Evolutionary conservation across 164 flowering plant genomes (phyloP), one percentile per base, ranked within the genome.

Genomic region (Cinnamomum chago): DNA sequence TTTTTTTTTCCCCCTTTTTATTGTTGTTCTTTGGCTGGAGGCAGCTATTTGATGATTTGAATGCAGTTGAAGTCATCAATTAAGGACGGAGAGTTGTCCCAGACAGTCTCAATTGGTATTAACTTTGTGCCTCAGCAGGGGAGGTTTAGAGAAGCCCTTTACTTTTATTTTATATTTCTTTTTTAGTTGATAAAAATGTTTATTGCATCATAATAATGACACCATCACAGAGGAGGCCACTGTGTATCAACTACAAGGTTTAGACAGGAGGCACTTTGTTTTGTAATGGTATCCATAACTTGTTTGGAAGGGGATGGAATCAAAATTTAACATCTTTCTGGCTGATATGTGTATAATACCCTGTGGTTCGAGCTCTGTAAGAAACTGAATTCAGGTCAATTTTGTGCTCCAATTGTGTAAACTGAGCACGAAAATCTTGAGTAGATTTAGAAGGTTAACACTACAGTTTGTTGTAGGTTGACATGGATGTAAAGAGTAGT

Each of bases 41-140:
- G 83, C 84, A 86, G 80, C 83, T 86, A 35, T 86, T 86, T 58
- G 89, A 86, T 77, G 89, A 86, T 71, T 62, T 86, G 72, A 83
- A 80, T 79, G 84, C 69, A 78, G 67, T 73, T 87, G 0, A 77
- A 82, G 2, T 77, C 60, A 1, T 68, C 79, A 1, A 66, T 25
- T 10, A 80, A 70, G 23, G 83, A 84, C 14, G 58, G 52, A 20
- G 76, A 83, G 18, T 79, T 84, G 0, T 77, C 83, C 67, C 78
- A 82, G 20, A 72, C 82, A 1, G 50, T 86, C 70, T 79, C 87
- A 1, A 79, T 80, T 70, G 81, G 87, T 77, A 81, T 84, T 33
- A 75, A 87, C 76, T 84, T 84, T 73, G 77, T 86, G 79, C 87
- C 85, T 60, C 80, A 84, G 78, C 83, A 84, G 67, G 87, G 88